Percentiles rank a stretch among this genome's conserved stretches.
Evolutionary conservation across 2,329 filamentous ascomycete species (phyloP).

Genomic region (Venturia oleaginea): DNA sequence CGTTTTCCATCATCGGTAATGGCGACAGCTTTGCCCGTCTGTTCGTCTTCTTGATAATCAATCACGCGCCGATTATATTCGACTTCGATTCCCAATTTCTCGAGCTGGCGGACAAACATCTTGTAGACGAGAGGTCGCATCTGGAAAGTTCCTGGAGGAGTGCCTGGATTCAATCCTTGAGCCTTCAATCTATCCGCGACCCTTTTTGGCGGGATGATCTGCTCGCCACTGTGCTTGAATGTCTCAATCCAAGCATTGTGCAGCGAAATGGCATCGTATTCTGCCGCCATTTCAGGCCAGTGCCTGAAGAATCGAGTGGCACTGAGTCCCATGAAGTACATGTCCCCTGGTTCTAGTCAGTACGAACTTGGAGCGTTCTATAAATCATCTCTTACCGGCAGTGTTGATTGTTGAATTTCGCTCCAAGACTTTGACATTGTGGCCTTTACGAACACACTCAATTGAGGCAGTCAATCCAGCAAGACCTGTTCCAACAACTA

Average conservation of each 20-base stretch:
- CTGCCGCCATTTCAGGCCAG: conserved; percentile 44
- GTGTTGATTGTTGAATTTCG: conserved; percentile 43
- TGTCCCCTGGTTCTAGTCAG: conserved; percentile 37
- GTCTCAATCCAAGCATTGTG: conserved; percentile 48
- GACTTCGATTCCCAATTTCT: conserved; percentile 35
- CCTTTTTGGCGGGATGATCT: conserved; percentile 39
- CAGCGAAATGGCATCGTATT: conserved; percentile 44
- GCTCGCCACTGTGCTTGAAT: conserved; percentile 44
- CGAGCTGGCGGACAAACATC: conserved; percentile 44
- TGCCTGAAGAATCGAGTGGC: conserved; percentile 47
- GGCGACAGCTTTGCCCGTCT: conserved; percentile 27
- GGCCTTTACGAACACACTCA: conserved; percentile 32
- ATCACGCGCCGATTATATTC: conserved; percentile 34
- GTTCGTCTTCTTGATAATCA: conserved; percentile 36
- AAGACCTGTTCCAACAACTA: conserved; percentile 31
- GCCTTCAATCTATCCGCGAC: conserved; percentile 42
- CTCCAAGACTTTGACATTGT: conserved; percentile 32
- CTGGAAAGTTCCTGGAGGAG: conserved; percentile 46
- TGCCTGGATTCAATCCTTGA: conserved; percentile 36
- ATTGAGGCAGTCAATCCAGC: conserved; percentile 30
- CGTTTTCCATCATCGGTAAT: conserved; percentile 30
- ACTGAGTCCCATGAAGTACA: conserved; percentile 51
- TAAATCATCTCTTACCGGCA: conserved; percentile 30
- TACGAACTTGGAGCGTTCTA: not conserved
- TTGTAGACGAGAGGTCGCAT: conserved; percentile 48